Evolutionary conservation across 1,139 yeast genomes (phyloP).

Genomic region (Candida pseudoviswanathii): DNA sequence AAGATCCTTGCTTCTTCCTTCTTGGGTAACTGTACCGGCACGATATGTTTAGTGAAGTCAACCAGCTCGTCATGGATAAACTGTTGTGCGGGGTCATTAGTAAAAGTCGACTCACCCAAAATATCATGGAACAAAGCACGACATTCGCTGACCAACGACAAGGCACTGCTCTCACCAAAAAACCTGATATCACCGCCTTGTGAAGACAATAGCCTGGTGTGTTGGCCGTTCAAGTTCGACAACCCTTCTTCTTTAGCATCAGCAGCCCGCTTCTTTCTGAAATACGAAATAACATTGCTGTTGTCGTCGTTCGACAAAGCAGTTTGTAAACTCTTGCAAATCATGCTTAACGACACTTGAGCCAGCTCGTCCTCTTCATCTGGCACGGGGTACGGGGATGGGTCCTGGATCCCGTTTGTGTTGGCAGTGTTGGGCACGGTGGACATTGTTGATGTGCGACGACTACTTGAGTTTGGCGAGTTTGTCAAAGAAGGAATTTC

Average conservation of each 20-base stretch:
- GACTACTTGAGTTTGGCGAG: constrained; percentile 7
- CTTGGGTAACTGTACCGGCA: constrained; percentile 25
- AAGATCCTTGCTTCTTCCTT: constrained; percentile 27
- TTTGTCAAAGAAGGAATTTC: constrained; percentile 11
- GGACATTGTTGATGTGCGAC: constrained; percentile 1
- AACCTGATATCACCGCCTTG: constrained; percentile 23
- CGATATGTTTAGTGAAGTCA: constrained; percentile 22
- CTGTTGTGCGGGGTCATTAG: constrained; percentile 36
- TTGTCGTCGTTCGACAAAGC: constrained; percentile 22
- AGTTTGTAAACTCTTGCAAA: constrained; percentile 20
- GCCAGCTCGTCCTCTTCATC: constrained; percentile 13
- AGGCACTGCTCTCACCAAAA: constrained; percentile 29
- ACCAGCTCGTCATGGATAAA: constrained; percentile 32
- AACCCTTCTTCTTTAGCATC: constrained; percentile 15
- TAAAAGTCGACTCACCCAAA: constrained; percentile 23
- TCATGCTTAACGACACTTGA: constrained; percentile 23
- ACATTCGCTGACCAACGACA: constrained; percentile 26
- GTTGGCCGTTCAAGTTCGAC: constrained; percentile 18
- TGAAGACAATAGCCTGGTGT: constrained; percentile 21
- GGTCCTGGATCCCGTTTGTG: not conserved
- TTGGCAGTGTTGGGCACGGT: not conserved
- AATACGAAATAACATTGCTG: constrained; percentile 6
- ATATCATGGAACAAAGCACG: constrained; percentile 21
- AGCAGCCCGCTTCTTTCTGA: constrained; percentile 2
- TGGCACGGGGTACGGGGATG: not conserved